Evolutionary conservation across 108 stramenopile species (phyloP), one percentile per base, ranked within the genome.

Genomic region (Pseudonitzschia delicatissima): DNA sequence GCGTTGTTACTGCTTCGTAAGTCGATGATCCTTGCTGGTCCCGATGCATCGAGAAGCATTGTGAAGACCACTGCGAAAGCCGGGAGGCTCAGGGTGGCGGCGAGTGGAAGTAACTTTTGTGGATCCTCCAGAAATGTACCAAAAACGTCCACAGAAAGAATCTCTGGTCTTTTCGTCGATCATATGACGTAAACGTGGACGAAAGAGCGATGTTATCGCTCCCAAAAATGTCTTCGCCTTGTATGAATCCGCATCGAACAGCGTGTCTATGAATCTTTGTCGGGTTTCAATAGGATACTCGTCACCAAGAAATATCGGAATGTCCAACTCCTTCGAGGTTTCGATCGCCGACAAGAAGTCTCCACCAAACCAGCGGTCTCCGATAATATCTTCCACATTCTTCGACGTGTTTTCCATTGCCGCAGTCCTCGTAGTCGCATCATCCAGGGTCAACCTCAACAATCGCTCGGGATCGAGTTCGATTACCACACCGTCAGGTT

Each of bases 231-330:
- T 49, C n/a, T 7, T 20, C 29, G 82, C 76, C 21, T 72, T 77
- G 63, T 82, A 82, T 3, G 82, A 73, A 17, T 68, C 51, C 4
- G 49, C 26, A 49, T 66, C 50, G 34, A 77, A 28, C 31, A 77
- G 7, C 42, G 67, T 42, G 20, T 68, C 28, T 11, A 66, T 3
- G 5, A 82, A 67, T 37, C 82, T 60, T 15, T 35, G 35, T 70
- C 57, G 63, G 2, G 82, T 82, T 47, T 80, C 82, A 35, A 74
- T 68, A 1, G 68, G 58, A 61, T 77, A 80, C 69, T 82, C 82
- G 64, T 82, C 82, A 12, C 82, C 82, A 9, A 80, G 40, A 71
- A 82, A 82, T 13, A 82, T 42, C 1, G 82, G 82, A 47, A 82
- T 74, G 45, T 82, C 79, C 55, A 74, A 42, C 33, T 73, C 62